A percentile compares a stretch with the other conserved stretches of the same genome.
Evolutionary conservation across 257 asterid species (phyloP).

Genomic region (Anisodus tanguticus): DNA sequence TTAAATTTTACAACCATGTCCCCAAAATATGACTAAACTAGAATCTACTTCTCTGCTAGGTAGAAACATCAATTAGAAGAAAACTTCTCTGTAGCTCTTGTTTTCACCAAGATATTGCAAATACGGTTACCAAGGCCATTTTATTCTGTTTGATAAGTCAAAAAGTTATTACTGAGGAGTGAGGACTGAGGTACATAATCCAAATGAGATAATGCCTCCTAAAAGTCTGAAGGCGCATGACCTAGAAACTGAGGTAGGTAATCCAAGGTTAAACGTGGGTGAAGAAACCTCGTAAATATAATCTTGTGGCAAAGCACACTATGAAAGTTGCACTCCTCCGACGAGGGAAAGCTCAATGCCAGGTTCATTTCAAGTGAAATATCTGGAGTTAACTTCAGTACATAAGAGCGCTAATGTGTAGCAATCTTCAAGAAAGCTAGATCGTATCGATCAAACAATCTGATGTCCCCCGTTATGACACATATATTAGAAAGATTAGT

Average conservation of each 20-base stretch:
- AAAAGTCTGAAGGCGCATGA: neutral
- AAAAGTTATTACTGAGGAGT: neutral
- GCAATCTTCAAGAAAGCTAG: neutral
- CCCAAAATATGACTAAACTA: neutral
- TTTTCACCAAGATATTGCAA: neutral
- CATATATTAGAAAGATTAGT: neutral
- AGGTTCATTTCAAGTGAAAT: neutral
- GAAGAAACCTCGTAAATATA: neutral
- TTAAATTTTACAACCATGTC: neutral
- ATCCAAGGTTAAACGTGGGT: neutral
- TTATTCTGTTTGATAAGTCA: neutral
- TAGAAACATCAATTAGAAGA: neutral
- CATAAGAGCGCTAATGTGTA: neutral
- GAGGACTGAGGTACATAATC: neutral
- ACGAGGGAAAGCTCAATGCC: neutral
- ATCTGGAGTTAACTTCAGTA: neutral
- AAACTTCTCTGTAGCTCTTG: neutral
- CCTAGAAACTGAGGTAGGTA: neutral
- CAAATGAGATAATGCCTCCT: slow-evolving; percentile 2
- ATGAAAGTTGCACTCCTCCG: neutral
- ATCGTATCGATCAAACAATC: neutral
- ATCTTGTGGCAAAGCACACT: neutral
- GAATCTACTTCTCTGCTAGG: neutral
- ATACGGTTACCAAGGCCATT: neutral
- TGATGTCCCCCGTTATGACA: neutral